These are phyloP conservation scores for Patellaria atrata DNA, from an alignment of 495 filamentous ascomycete genomes.

Conservation along the genomic window DNA sequence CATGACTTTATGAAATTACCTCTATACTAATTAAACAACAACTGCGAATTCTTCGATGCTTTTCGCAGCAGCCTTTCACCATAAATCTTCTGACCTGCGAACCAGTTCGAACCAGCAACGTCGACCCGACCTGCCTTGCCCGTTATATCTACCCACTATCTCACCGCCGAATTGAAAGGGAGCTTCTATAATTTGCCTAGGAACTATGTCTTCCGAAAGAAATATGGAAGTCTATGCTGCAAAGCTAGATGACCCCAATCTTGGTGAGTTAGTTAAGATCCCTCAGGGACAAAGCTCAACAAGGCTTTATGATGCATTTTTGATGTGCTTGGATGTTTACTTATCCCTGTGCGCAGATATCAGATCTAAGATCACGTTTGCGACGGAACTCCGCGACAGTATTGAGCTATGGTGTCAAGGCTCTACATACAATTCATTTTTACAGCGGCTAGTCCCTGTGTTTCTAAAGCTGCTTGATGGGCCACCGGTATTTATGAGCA, in stretches of 20 bases:
- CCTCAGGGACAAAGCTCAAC: not conserved
- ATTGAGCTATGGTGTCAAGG: constrained; percentile 59
- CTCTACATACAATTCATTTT: constrained; percentile 55
- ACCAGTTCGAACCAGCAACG: too few relatives aligned
- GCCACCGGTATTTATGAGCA: constrained; percentile 80
- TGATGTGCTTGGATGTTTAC: not conserved
- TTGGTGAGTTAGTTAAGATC: constrained; percentile 10
- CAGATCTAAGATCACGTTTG: constrained; percentile 59
- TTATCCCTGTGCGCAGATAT: constrained; percentile 38
- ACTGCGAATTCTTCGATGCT: too few relatives aligned
- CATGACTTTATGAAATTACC: too few relatives aligned
- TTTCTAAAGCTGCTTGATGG: constrained; percentile 75
- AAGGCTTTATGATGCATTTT: not conserved
- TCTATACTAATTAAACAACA: too few relatives aligned
- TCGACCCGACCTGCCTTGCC: too few relatives aligned
- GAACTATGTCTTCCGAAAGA: constrained; percentile 17
- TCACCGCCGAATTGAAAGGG: too few relatives aligned
- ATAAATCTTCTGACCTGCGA: too few relatives aligned
- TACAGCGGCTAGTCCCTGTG: constrained; percentile 77
- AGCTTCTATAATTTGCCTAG: too few relatives aligned
- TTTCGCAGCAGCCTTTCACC: too few relatives aligned
- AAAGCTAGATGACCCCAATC: constrained; percentile 25
- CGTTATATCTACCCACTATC: too few relatives aligned
- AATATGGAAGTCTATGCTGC: constrained; percentile 19
- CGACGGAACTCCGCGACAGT: constrained; percentile 68